A percentile compares a stretch with the other conserved stretches of the same genome.
These are phyloP conservation scores for Solanum ahanhuiri DNA, from an alignment of 257 asterid species.

Conservation along the genomic window DNA sequence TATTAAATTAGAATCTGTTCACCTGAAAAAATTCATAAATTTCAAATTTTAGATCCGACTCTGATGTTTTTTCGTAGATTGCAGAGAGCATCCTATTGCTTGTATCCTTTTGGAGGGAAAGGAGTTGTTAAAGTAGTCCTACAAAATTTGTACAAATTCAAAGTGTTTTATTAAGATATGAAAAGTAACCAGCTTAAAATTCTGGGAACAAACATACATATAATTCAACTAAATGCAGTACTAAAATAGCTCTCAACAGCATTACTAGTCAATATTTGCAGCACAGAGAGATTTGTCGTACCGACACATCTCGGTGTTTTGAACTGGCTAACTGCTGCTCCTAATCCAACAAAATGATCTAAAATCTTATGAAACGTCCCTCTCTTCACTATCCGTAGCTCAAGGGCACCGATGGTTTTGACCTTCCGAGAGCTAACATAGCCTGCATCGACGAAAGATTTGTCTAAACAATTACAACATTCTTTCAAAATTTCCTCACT, in stretches of 20 bases:
- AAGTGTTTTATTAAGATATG: background rate
- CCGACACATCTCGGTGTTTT: slow-evolving; percentile 91
- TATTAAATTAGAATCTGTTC: too few relatives aligned
- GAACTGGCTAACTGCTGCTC: slow-evolving; percentile 97
- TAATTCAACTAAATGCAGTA: slow-evolving; percentile 25
- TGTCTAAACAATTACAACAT: slow-evolving; percentile 85
- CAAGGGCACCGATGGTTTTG: slow-evolving; percentile 49
- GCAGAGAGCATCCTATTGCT: background rate
- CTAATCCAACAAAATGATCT: slow-evolving; percentile 80
- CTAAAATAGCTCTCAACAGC: slow-evolving; percentile 62
- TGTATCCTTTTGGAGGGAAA: background rate
- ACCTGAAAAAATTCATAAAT: background rate
- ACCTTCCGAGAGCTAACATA: slow-evolving; percentile 66
- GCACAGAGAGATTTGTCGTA: slow-evolving; percentile 34
- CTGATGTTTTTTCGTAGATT: background rate
- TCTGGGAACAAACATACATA: background rate
- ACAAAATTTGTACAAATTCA: background rate
- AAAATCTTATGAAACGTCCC: slow-evolving; percentile 82
- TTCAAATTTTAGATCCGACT: background rate
- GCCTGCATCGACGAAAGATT: slow-evolving; percentile 68
- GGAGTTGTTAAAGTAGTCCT: background rate
- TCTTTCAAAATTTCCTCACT: slow-evolving; percentile 39
- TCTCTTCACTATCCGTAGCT: slow-evolving; percentile 51
- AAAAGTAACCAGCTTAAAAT: background rate
- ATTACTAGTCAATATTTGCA: slow-evolving; percentile 48